Percentiles rank a stretch among this genome's conserved stretches.
Evolutionary conservation across 192 early-diverging fungal species (phyloP).

Genomic region (Entomortierella parvispora): DNA sequence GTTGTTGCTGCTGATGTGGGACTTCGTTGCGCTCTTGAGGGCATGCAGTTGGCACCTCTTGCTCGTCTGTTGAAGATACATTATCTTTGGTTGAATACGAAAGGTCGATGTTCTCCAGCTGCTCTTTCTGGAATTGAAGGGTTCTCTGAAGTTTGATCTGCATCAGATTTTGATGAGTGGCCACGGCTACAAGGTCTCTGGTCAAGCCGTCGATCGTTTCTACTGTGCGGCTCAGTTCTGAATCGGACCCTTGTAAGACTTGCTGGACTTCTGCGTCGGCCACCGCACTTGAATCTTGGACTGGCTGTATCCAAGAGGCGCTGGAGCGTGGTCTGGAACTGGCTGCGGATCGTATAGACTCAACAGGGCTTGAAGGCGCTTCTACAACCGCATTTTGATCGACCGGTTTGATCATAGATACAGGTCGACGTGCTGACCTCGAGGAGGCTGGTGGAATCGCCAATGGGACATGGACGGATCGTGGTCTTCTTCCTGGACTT

Average conservation of each 20-base stretch:
- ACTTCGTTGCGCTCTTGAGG: not conserved
- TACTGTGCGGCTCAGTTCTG: slow-evolving; percentile 32
- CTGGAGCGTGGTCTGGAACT: no score
- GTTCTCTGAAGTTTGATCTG: slow-evolving; percentile 42
- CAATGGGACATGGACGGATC: no score
- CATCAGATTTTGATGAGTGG: slow-evolving; percentile 47
- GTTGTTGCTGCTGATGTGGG: not conserved
- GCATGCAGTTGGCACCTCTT: no score
- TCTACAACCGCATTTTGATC: no score
- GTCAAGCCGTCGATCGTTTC: slow-evolving; percentile 38
- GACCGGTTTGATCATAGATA: no score
- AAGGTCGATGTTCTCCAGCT: slow-evolving; percentile 28
- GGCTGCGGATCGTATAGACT: no score
- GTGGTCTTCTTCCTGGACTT: no score
- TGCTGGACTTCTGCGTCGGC: not conserved
- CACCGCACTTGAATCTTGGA: not conserved
- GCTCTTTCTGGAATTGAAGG: slow-evolving; percentile 40
- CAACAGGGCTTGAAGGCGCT: no score
- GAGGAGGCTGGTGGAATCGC: no score
- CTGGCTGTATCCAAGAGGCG: no score
- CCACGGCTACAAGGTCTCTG: slow-evolving; percentile 38
- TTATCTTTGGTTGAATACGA: slow-evolving; percentile 9
- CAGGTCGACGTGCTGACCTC: no score
- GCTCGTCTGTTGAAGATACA: not conserved
- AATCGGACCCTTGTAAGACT: not conserved